A percentile compares a stretch with the other conserved stretches of the same genome.
Conservation (phyloP, 2,329 filamentous ascomycete genomes). For the Lithohypha guttulata region DNA sequence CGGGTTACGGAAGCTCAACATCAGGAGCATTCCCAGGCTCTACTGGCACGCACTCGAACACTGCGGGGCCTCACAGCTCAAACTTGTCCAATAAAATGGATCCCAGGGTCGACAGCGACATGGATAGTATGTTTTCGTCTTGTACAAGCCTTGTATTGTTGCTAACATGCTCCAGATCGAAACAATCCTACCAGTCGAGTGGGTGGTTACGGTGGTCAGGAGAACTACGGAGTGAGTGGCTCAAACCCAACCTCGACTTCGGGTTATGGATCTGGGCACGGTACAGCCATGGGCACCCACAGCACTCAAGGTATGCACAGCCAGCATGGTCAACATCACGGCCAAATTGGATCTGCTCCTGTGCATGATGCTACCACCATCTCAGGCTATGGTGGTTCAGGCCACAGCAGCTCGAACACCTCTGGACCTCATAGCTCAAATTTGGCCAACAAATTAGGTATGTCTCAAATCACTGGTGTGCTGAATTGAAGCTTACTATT, state of each 20-base stretch:
- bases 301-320: no score
- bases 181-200: slow-evolving; percentile 7
- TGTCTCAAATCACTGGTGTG: slow-evolving; percentile 14
- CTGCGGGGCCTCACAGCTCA: slow-evolving; percentile 30
- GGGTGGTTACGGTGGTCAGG: background rate
- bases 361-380: no score
- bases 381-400: background rate
- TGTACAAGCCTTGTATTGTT: no score
- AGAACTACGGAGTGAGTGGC: background rate
- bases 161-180: no score
- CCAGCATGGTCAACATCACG: no score
- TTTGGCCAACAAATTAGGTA: slow-evolving; percentile 23
- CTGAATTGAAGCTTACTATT: slow-evolving; percentile 18
- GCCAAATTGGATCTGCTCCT: no score
- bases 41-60: slow-evolving; percentile 21
- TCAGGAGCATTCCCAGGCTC: background rate
- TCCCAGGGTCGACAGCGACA: slow-evolving; percentile 22
- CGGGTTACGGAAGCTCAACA: background rate
- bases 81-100: slow-evolving; percentile 23
- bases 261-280: background rate
- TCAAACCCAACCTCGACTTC: background rate
- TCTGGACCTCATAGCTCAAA: slow-evolving; percentile 29
- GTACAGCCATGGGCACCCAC: no score
- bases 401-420: slow-evolving; percentile 24
- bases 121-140: no score